A percentile compares a stretch with the other conserved stretches of the same genome.
phyloP scores from a whole-genome alignment of 805 yeast species.

The Kluyveromyces nonfermentans region DNA sequence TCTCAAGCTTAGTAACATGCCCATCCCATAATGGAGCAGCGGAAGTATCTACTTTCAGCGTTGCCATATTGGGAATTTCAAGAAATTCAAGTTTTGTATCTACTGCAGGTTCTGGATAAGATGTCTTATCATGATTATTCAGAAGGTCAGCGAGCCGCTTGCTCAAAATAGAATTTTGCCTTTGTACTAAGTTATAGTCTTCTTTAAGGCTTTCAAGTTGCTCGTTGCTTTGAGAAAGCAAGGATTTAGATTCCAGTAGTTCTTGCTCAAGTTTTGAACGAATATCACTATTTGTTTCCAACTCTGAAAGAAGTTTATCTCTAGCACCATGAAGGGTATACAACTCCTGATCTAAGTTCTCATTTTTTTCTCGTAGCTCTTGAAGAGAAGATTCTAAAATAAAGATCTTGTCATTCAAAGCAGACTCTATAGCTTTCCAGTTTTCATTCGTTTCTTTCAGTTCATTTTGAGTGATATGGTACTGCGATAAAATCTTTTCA shows the following conservation, averaged over 20 bases:
- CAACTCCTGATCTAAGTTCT: constrained; percentile 8
- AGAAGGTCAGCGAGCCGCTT: constrained; percentile 12
- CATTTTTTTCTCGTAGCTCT: constrained; percentile 28
- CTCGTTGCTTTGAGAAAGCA: constrained; percentile 28
- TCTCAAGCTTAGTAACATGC: neutral
- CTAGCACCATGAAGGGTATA: constrained; percentile 5
- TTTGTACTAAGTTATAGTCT: constrained; percentile 21
- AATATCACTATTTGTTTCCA: constrained; percentile 7
- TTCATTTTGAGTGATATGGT: constrained; percentile 55
- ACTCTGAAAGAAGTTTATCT: neutral
- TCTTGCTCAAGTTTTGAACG: constrained; percentile 14
- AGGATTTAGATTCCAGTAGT: constrained; percentile 6
- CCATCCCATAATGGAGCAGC: neutral
- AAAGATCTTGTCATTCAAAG: constrained; percentile 41
- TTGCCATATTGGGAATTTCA: neutral
- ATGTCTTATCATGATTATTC: constrained; percentile 1
- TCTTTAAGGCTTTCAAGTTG: constrained; percentile 10
- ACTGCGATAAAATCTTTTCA: constrained; percentile 36
- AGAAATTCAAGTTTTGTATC: neutral
- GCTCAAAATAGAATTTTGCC: constrained; percentile 22
- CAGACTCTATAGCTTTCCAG: constrained; percentile 74
- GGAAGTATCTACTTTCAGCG: neutral
- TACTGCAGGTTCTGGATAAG: neutral
- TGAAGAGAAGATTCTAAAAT: constrained; percentile 37
- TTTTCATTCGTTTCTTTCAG: constrained; percentile 68